Conservation (phyloP, 176 grass and related monocot genomes). For the Oryza glaberrima region DNA sequence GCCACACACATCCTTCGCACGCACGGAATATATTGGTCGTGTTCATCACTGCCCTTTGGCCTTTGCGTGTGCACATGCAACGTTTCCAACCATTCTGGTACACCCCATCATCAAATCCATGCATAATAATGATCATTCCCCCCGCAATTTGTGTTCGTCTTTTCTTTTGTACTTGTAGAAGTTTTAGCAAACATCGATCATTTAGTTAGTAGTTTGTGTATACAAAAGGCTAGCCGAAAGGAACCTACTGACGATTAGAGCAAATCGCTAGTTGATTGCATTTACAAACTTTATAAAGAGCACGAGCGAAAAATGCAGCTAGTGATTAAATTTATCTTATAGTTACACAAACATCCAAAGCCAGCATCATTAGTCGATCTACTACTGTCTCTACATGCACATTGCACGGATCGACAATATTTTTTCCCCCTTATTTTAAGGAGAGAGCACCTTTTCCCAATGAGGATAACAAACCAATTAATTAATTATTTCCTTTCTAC, state of each 20-base stretch:
- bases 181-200: background rate
- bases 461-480: background rate
- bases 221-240: background rate
- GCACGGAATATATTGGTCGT: background rate
- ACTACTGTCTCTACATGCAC: background rate
- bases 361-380: background rate
- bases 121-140: background rate
- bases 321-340: background rate
- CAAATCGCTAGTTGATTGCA: background rate
- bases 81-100: background rate
- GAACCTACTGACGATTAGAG: background rate
- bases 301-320: background rate
- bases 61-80: background rate
- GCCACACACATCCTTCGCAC: background rate
- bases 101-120: background rate
- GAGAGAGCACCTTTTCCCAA: background rate
- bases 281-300: background rate
- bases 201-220: background rate
- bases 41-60: background rate
- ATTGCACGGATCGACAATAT: background rate
- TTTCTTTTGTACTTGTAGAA: background rate
- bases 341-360: background rate
- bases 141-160: background rate
- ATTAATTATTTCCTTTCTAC: fast-evolving
- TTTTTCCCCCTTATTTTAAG: background rate